Base-by-base conservation (phyloP, 306 rosid genomes). In the Corylus americana region DNA sequence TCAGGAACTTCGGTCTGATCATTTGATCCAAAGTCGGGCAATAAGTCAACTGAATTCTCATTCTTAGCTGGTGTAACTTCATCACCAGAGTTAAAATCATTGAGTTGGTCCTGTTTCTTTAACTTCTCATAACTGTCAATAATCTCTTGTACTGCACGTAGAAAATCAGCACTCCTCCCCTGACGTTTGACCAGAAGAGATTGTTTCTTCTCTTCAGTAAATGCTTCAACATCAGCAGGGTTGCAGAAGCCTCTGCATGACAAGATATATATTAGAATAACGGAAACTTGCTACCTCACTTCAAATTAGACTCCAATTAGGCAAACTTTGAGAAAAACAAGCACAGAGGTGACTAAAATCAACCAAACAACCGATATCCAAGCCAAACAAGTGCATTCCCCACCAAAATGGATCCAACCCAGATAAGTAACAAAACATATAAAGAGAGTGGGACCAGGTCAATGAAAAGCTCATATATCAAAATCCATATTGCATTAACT, bases 161-260 rank as follows among this genome's bases (percentile, higher is more conserved):
- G 92, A 90, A 94, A 94, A 85, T 94, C 98, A 81, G 97, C 89
- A 77, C 97, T 95, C 84, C 81, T 94, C 55, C 97, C 98, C 14
- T 92, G 97, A 75, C 97, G 98, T 82, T 91, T 94, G 66, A 81
- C 87, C 29, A 91, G 85, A 83, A 93, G 97, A 67, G 93, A 91
- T 66, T 90, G 97, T 80, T 94, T 94, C 87, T 90, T 94, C 89
- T 92, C 98, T 80, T 94, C 98, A 0, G 97, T 92, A 86, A 94
- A 94, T 83, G 97, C 90, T 84, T 94, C 98, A 6, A 94, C 95
- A 87, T 94, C 98, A 84, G 95, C 91, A 78, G 97, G 98, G 83
- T 88, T 92, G 87, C 98, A 94, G 85, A 91, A 92, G 57, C 97
- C 98, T 84, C 98, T 94, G 87, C 85, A 86, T 59, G 69, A 76